Evolutionary conservation across 805 yeast genomes (phyloP), one percentile per base, ranked within the genome.

Genomic region (Wickerhamiella allomyrinae): DNA sequence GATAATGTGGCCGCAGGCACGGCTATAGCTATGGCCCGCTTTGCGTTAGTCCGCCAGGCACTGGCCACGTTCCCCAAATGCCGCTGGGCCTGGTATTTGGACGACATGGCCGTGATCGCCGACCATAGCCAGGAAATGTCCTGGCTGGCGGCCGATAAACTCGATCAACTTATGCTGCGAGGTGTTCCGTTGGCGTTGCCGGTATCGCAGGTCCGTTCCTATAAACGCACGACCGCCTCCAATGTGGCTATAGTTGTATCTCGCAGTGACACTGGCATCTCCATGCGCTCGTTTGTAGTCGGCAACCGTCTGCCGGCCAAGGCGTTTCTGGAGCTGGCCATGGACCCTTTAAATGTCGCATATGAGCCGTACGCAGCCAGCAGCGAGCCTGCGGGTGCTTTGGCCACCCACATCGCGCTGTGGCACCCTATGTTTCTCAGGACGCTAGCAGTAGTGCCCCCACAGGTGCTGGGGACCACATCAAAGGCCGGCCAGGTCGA

Each of bases 21-120:
- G 23, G 59, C 41, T 40, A 55, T 41, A 23, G 51, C 74, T 19
- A 76, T 87, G 80, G 70, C 73, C 20, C 71, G 75, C 47, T 47
- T 76, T 27, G 68, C 69, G 44, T 57, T 75, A 29, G 56, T 83
- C 57, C 70, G 93, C 46, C 85, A 85, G 24, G 95, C 95, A n/a
- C 76, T 86, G 77, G 74, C 72, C 56, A 89, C 93, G 0, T 84
- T 84, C 63, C 95, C 95, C 1, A 66, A 75, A 29, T 78, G 93
- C 15, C 75, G 80, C 53, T 81, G 83, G 69, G 76, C 84, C 51
- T 80, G 94, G 85, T 83, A 74, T 53, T 54, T 85, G 36, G 93
- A 80, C 56, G 73, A 81, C 49, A 75, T 78, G 52, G 73, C 85
- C 0, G 62, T 79, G 43, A 74, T 85, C 43, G 76, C 78, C 79